Evolutionary conservation across 2,329 filamentous ascomycete genomes (phyloP).

Genomic region (Fusarium sp.): DNA sequence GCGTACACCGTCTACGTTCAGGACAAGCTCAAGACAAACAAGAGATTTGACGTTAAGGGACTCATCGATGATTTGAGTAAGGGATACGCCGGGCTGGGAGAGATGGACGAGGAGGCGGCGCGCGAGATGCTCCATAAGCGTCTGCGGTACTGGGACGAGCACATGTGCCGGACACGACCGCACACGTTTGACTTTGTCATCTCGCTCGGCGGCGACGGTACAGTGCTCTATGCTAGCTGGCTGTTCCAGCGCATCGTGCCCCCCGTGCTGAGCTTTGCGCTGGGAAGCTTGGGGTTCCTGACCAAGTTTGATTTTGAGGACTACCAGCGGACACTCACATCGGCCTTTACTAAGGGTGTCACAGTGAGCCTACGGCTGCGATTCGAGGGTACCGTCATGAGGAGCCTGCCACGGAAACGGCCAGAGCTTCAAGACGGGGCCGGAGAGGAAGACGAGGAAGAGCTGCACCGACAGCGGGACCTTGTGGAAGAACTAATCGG

Average conservation of each 20-base stretch:
- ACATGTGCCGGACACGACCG: conserved; percentile 80
- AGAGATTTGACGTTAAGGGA: conserved; percentile 78
- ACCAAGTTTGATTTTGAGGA: conserved; percentile 95
- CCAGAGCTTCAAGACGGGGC: conserved; percentile 36
- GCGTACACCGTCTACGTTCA: conserved; percentile 87
- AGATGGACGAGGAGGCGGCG: conserved; percentile 50
- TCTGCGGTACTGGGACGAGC: conserved; percentile 85
- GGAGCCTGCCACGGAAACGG: conserved; percentile 68
- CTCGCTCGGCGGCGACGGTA: conserved; percentile 94
- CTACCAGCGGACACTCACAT: conserved; percentile 75
- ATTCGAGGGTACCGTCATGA: conserved; percentile 95
- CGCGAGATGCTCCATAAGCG: conserved; percentile 59
- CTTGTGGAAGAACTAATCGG: conserved; percentile 91
- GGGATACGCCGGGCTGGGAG: conserved; percentile 54
- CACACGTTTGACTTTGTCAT: conserved; percentile 95
- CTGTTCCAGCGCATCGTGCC: conserved; percentile 96
- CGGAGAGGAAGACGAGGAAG: conserved; percentile 53
- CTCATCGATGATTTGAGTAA: conserved; percentile 71
- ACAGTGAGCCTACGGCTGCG: conserved; percentile 88
- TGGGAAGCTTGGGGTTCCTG: conserved; percentile 93
- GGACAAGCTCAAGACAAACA: conserved; percentile 76
- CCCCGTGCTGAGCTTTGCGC: conserved; percentile 88
- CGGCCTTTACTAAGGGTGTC: conserved; percentile 83
- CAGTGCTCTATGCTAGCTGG: conserved; percentile 95
- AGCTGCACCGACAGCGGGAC: conserved; percentile 65